Conservation (phyloP, 164 flowering plant genomes). For the Annona squamosa region DNA sequence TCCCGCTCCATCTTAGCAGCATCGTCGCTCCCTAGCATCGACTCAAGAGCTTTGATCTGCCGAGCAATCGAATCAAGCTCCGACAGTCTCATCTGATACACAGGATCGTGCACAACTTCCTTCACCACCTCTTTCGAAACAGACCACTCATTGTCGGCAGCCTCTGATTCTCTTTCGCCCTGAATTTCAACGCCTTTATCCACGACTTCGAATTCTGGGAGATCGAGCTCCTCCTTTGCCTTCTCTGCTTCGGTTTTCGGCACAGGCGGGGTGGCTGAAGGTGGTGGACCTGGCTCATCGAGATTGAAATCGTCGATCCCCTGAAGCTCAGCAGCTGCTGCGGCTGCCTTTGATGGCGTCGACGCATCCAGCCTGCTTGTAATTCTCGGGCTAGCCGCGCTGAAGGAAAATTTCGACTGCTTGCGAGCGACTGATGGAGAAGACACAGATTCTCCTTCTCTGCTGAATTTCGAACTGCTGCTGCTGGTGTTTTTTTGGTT, state of each 20-base stretch:
- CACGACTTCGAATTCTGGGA: conserved; percentile 78
- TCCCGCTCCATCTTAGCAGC: conserved; percentile 35
- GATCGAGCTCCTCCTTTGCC: conserved; percentile 47
- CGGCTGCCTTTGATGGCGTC: conserved; percentile 45
- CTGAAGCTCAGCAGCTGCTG: conserved; percentile 29
- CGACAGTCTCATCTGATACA: conserved; percentile 41
- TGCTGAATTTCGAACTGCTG: conserved; percentile 31
- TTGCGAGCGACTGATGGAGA: conserved; percentile 52
- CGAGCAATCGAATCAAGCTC: conserved; percentile 85
- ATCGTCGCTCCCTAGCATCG: conserved; percentile 51
- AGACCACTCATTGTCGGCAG: conserved; percentile 27
- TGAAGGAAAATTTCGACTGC: conserved; percentile 77
- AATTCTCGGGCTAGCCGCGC: conserved; percentile 71
- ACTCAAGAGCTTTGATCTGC: conserved; percentile 86
- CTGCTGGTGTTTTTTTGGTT: conserved; percentile 34
- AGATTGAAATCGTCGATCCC: conserved; percentile 74
- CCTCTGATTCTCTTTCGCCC: conserved; percentile 37
- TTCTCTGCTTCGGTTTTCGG: conserved; percentile 43
- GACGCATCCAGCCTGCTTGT: conserved; percentile 37
- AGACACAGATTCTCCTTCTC: conserved; percentile 15
- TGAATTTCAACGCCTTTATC: conserved; percentile 83
- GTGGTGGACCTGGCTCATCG: conserved; percentile 57
- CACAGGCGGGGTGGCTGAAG: conserved; percentile 22
- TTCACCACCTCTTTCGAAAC: conserved; percentile 65
- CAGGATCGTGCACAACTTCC: conserved; percentile 62